Evolutionary conservation across 768 basidiomycete species (phyloP), one percentile per base, ranked within the genome.

Genomic region (Zangia roseola): DNA sequence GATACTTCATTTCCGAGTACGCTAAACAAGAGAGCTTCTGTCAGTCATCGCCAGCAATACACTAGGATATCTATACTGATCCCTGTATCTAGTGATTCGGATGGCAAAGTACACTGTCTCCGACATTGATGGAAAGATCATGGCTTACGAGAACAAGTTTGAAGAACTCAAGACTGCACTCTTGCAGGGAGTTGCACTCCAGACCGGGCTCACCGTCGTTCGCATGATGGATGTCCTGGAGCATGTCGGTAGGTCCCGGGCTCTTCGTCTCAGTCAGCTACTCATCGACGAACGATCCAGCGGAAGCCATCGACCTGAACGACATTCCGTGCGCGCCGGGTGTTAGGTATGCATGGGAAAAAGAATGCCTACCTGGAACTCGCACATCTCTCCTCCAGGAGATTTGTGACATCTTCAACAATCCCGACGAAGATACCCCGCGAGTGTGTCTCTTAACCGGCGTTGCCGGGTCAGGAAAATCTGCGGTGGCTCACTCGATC

Each of bases 321-420:
- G n/a, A n/a, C n/a, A n/a, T n/a, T n/a, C n/a, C n/a, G n/a, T n/a
- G 28, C 25, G 40, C 40, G 5, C 38, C 40, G 2, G 57, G 51
- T n/a, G 58, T 53, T 25, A 38, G 44, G 10, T 59, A 50, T 24
- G 19, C 16, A 21, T 31, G 3, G 36, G 37, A 53, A 26, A 53
- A 48, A 21, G 36, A 41, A 6, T 53, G 52, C 9, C 24, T 53
- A 5, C 25, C 43, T 0, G 39, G 39, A 9, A 53, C 47, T 2
- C 33, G 43, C 12, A 26, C 44, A n/a, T 19, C 19, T 4, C 37
- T 41, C 43, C 24, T 16, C n/a, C n/a, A n/a, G n/a, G n/a, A n/a
- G n/a, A n/a, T n/a, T n/a, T n/a, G n/a, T n/a, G n/a, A n/a, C n/a
- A n/a, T n/a, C n/a, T n/a, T n/a, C n/a, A n/a, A n/a, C n/a, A n/a